Base-by-base conservation (phyloP, 2,329 filamentous ascomycete genomes). In the Aspergillus fijiensis region DNA sequence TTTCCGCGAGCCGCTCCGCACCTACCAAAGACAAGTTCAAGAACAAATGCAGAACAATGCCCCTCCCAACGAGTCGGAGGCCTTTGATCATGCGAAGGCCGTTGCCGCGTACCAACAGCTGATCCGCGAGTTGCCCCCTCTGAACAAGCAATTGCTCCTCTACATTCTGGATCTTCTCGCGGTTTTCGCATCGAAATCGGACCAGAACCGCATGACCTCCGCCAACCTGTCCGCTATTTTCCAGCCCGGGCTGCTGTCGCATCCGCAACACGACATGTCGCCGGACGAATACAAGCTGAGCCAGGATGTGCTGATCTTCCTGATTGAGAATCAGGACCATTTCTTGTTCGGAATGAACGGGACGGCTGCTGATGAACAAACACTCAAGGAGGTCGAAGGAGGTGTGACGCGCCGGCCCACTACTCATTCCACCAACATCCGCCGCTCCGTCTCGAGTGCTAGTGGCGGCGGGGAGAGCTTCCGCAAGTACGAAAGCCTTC, bases 271-370 rank as follows among this genome's bases (percentile, higher is more conserved):
- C 74, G 93, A 96, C 71, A 98, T 99, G 94, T 89, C 92, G 0
- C 95, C 95, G 0, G 86, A 90, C 59, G 94, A 98, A 72, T 99
- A 99, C 74, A 88, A 92, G 33, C 81, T 99, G 5, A 98, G 96
- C 73, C 95, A 99, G 81, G 94, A 95, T 70, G 94, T 99, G 21
- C 84, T 99, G 64, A 96, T 99, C 54, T 99, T 99, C 76, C 80
- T 99, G 67, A 99, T 99, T 66, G 93, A 98, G 73, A 96, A 99
- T 70, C 95, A 99, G 75, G 95, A 99, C 71, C 91, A 96, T 76
- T 99, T 99, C 81, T 81, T 99, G 65, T 96, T 99, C 65, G 95
- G 95, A 58, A 99, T 99, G 95, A 91, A 92, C 72, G 95, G 95
- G 49, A 97, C 93, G n/a, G 93, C 87, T n/a, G 91, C 93, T n/a